phyloP scores from a whole-genome alignment of 371 early-diverging fungal genomes.

The Nematocida ausubeli region DNA sequence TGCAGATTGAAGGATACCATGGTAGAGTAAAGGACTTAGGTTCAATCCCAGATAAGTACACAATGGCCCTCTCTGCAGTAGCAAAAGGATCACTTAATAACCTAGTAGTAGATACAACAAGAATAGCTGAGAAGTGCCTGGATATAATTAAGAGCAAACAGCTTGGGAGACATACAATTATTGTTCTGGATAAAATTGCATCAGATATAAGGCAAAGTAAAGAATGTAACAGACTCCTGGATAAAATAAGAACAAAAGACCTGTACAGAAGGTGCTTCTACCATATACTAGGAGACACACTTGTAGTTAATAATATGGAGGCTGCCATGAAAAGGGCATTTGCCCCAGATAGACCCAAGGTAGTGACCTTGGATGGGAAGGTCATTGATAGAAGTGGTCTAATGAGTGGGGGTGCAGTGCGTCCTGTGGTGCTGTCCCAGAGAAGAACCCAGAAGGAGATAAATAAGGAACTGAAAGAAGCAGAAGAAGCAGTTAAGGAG shows the following conservation, averaged over 20 bases:
- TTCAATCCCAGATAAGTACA: constrained; percentile 83
- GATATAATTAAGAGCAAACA: constrained; percentile 78
- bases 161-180: constrained; percentile 81
- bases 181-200: constrained; percentile 72
- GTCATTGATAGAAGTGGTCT: constrained; percentile 89
- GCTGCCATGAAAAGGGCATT: constrained; percentile 87
- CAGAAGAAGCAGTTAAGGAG: constrained; percentile 51
- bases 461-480: constrained; percentile 69
- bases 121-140: constrained; percentile 82
- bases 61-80: constrained; percentile 87
- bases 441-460: constrained; percentile 70
- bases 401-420: constrained; percentile 71
- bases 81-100: constrained; percentile 76
- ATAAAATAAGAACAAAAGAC: constrained; percentile 76
- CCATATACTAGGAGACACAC: constrained; percentile 79
- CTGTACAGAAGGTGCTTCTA: constrained; percentile 80
- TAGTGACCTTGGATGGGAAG: constrained; percentile 90
- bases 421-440: constrained; percentile 34
- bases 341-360: constrained; percentile 74
- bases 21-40: constrained; percentile 92
- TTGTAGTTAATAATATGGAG: constrained; percentile 79
- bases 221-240: constrained; percentile 73
- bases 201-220: constrained; percentile 64
- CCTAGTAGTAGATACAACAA: constrained; percentile 89
- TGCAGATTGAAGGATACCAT: constrained; percentile 65